Percentiles rank a stretch among this genome's conserved stretches.
phyloP scores from a whole-genome alignment of 2,329 filamentous ascomycete species.

The Grosmannia clavigera region DNA sequence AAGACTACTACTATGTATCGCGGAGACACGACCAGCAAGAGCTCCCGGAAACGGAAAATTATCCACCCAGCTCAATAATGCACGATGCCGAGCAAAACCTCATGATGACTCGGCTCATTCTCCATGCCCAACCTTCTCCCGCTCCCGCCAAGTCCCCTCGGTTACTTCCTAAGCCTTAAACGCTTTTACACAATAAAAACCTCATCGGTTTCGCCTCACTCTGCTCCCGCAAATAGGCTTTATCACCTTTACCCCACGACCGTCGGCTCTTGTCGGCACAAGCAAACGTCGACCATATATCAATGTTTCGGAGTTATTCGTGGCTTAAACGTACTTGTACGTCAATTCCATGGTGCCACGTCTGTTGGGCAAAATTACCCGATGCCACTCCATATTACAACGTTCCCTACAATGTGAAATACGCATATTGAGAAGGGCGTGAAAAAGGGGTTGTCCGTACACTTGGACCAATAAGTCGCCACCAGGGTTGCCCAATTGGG shows the following conservation, averaged over 20 bases:
- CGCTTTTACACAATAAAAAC: no score
- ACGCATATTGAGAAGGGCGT: no score
- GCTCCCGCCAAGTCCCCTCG: no score
- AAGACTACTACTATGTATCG: no score
- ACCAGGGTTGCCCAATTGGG: no score
- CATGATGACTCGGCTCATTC: slow-evolving; percentile 1
- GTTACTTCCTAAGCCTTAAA: no score
- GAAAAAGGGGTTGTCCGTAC: background rate
- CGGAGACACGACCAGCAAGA: background rate
- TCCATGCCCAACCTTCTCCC: background rate
- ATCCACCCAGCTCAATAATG: background rate
- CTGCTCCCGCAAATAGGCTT: no score
- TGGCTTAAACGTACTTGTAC: background rate
- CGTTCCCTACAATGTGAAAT: no score
- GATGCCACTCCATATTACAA: background rate
- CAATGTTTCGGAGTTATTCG: background rate
- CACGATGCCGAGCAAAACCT: background rate
- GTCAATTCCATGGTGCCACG: background rate
- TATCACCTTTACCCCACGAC: no score
- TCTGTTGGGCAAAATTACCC: background rate
- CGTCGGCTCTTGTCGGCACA: background rate
- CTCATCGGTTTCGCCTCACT: no score
- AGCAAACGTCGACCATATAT: background rate
- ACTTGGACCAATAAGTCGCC: no score
- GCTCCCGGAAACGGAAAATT: background rate